Conservation (phyloP, 805 yeast species). For the Zygoascus flipseniorum region DNA sequence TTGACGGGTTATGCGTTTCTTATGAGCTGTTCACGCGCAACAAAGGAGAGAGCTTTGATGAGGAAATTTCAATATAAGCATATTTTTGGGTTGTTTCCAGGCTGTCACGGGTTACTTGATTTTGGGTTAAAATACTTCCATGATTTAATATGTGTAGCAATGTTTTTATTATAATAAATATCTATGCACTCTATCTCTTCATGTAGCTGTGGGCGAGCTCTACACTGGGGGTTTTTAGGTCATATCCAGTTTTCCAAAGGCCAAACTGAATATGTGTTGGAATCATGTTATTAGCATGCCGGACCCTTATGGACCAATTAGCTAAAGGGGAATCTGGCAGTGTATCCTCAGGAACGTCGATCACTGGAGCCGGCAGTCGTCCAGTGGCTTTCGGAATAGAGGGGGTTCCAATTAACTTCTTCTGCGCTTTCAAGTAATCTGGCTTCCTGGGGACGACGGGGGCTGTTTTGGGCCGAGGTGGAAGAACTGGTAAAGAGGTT, state of each 20-base stretch:
- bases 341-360: background rate
- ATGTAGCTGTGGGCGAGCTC: conserved; percentile 7
- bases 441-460: conserved; percentile 6
- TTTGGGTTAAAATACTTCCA: too few species aligned
- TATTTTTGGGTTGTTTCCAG: too few species aligned
- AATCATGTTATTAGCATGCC: background rate
- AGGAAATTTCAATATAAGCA: background rate
- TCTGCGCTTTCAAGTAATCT: background rate
- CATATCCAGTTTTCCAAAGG: conserved; percentile 1
- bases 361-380: background rate
- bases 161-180: background rate
- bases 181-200: background rate
- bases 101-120: too few species aligned
- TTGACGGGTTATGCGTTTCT: conserved; percentile 10
- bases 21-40: conserved; percentile 3
- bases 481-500: conserved; percentile 4
- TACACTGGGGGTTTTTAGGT: conserved; percentile 13
- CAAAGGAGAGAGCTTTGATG: background rate
- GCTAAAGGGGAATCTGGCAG: background rate
- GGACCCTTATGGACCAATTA: conserved; percentile 1
- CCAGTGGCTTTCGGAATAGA: conserved; percentile 1
- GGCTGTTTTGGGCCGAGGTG: conserved; percentile 5
- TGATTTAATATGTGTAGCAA: background rate
- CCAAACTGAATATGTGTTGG: background rate
- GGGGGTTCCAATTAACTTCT: conserved; percentile 1